Base-by-base conservation (phyloP, 2,329 filamentous ascomycete species). In the Coleophoma eucalyptorum region DNA sequence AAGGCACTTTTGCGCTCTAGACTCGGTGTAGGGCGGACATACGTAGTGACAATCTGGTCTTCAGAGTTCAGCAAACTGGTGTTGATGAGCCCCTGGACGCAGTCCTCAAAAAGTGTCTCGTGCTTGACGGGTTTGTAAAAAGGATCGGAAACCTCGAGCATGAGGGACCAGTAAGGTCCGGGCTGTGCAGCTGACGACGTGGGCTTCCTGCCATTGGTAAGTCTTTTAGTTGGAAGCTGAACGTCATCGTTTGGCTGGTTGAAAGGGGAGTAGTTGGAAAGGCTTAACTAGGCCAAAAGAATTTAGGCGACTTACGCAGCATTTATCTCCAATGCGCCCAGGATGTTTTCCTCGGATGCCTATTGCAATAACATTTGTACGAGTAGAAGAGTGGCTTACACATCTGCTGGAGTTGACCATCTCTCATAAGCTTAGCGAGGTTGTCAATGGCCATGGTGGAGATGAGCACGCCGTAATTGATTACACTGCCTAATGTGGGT, bases 221-320 rank as follows among this genome's bases (percentile, higher is more conserved):
- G 80, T 70, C 92, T 87, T 62, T 90, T 75, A 19, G 94, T 97
- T 38, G 91, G 83, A 50, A 99, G 84, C 80, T 96, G 94, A 67
- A 80, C 86, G 50, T 86, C 84, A 53, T 84, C 78, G 60, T 88
- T 77, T 33, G 94, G 94, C 77, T 97, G 93, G 80, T 99, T 99
- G 83, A 96, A 86, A 48, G 93, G 94, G 19, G 94, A 97, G 82
- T 99, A 99, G 83, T 99, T 99, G 74, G 93, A 97, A 84, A 99
- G 99, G 77, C 99, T 97, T 97, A 99, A 83, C 99, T 99, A 60
- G 99, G 80, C 86, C 86, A 51, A 10, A 50, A 32, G 2, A 38
- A 12, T 6, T 35, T 31, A 21, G 34, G n/a, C 15, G 18, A 67
- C 81, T 68, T 76, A 87, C 82, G 92, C 94, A 99, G 85, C 94